Conservation (phyloP, 1,139 yeast species). For the Diutina sp. region DNA sequence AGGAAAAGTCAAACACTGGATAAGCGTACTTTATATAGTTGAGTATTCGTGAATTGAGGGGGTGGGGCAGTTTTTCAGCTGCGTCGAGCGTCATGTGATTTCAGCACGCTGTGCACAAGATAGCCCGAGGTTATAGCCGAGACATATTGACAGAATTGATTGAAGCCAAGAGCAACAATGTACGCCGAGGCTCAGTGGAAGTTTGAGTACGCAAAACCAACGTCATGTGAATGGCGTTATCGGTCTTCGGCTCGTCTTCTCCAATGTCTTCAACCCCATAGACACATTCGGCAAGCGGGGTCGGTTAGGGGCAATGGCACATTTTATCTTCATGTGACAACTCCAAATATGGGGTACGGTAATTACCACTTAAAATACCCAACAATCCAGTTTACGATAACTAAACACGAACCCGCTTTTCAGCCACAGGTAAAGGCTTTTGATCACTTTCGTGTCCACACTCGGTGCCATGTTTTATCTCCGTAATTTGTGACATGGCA, state of each 20-base stretch:
- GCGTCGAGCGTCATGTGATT: constrained; percentile 1
- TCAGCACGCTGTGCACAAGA: neutral
- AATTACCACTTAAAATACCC: neutral
- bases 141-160: neutral
- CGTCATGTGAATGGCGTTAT: neutral
- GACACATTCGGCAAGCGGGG: neutral
- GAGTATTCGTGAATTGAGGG: constrained; percentile 2
- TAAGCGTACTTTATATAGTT: constrained; percentile 16
- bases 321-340: neutral
- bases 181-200: neutral
- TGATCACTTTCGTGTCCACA: too few relatives aligned
- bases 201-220: neutral
- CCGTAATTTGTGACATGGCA: too few relatives aligned
- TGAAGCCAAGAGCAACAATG: neutral
- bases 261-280: neutral
- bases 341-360: neutral
- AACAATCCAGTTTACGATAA: neutral
- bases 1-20: constrained; percentile 11
- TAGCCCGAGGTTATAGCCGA: neutral
- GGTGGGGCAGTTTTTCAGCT: neutral
- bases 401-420: too few relatives aligned
- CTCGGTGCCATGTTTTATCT: too few relatives aligned
- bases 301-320: neutral
- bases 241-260: neutral
- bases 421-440: too few relatives aligned